phyloP scores from a whole-genome alignment of 352 stramenopile genomes.

The Plasmopara halstedii region DNA sequence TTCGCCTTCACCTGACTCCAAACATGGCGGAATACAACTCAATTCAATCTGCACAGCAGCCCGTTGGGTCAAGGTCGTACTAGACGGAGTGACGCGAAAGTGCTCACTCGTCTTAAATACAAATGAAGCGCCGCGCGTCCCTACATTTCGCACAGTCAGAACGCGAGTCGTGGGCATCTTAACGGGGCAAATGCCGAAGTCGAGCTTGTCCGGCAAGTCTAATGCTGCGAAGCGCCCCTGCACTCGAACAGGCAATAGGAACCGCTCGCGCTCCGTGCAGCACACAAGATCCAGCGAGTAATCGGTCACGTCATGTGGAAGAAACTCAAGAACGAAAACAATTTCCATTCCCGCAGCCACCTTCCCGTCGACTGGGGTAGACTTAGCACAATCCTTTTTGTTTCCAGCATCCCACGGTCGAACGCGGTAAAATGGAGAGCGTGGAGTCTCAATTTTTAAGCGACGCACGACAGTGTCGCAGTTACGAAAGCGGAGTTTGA shows the following conservation, averaged over 20 bases:
- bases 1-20: constrained; percentile 50
- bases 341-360: constrained; percentile 93
- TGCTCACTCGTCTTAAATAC: constrained; percentile 49
- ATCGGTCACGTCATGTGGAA: constrained; percentile 82
- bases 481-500: constrained; percentile 90
- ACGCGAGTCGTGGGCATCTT: constrained; percentile 75
- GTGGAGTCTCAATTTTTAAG: constrained; percentile 81
- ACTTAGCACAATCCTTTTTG: constrained; percentile 1
- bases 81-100: constrained; percentile 58
- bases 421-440: constrained; percentile 88
- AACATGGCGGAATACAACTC: constrained; percentile 28
- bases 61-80: constrained; percentile 54
- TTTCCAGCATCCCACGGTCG: constrained; percentile 8
- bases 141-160: constrained; percentile 87
- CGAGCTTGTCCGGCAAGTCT: constrained; percentile 85
- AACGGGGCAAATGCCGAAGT: constrained; percentile 82
- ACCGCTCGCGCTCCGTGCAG: constrained; percentile 92
- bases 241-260: constrained; percentile 86
- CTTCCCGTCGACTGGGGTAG: constrained; percentile 53
- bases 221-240: constrained; percentile 78
- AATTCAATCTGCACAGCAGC: constrained; percentile 78
- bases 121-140: constrained; percentile 70
- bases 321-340: constrained; percentile 87
- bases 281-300: constrained; percentile 90
- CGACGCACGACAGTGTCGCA: constrained; percentile 85